Base-by-base conservation (phyloP, 2,329 filamentous ascomycete genomes). In the Scorias spongiosa region DNA sequence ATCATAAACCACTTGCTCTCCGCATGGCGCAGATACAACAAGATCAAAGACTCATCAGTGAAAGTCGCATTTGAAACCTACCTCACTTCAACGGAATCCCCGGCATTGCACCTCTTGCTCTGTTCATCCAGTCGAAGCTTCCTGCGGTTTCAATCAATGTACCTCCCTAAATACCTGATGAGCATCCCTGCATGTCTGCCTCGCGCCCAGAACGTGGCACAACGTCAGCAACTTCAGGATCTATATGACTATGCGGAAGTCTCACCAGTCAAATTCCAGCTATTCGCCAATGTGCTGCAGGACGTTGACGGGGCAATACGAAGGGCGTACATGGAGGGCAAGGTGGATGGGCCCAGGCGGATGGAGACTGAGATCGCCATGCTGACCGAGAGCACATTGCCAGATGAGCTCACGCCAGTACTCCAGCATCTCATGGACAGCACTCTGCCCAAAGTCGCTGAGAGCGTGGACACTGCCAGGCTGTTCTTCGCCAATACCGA, bases 101-200 rank as follows among this genome's bases (percentile, higher is more conserved):
- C 57, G 12, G 53, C 52, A 2, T 41, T 66, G 20, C 54, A 61
- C 47, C 67, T 93, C 11, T 58, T 91, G 15, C 72, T 93, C 28
- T 82, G 79, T 54, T 87, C 82, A 28, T 78, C 81, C 42, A 81
- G 81, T 10, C 76, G 86, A 10, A 76, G 77, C 15, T 81, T 89
- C 49, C 68, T 93, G 17, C 76, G 76, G 20, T 77, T 81, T 28
- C 69, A 78, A 40, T 83, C 77, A 58, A 77, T 77, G 36, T 75
- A 79, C 28, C 67, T 87, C 46, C 41, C 38, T 8, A 50, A 55
- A n/a, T 53, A 53, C 26, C 44, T 57, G 26, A 29, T 39, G 44
- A 8, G 46, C 45, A 14, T 43, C 53, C 10, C 49, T 46, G 6
- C 30, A 32, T 26, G 9, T 30, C n/a, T 14, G 7, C 39, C 37